Conservation (phyloP, 805 yeast genomes). For the Komagataella pastoris region DNA sequence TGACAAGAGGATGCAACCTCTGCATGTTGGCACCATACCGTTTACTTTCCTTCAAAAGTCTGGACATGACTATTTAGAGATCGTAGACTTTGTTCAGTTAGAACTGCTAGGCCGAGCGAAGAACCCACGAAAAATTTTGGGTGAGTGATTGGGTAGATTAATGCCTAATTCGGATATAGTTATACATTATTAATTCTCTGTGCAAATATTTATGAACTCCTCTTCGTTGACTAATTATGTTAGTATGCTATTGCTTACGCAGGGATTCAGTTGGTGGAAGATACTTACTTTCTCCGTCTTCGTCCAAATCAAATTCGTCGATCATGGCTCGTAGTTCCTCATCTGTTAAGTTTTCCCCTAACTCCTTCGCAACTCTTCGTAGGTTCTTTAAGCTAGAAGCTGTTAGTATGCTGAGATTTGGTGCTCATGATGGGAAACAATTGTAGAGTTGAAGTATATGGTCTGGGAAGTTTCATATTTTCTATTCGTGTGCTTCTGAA, state of each 20-base stretch:
- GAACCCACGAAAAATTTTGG: not conserved
- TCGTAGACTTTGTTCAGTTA: not conserved
- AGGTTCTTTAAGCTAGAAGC: slow-evolving; percentile 47
- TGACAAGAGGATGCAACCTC: not conserved
- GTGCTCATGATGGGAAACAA: not conserved
- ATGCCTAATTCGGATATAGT: not conserved
- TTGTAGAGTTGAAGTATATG: not conserved
- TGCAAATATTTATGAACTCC: slow-evolving; percentile 81
- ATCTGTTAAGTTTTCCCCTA: slow-evolving; percentile 86
- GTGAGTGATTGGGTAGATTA: not conserved
- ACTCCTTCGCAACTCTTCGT: slow-evolving; percentile 79
- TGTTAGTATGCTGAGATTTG: slow-evolving; percentile 1
- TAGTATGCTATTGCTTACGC: slow-evolving; percentile 11
- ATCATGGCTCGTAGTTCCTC: slow-evolving; percentile 95
- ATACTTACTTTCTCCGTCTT: slow-evolving; percentile 75
- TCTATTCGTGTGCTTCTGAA: not conserved
- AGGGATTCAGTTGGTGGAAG: not conserved
- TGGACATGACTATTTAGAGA: not conserved
- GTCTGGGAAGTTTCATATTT: not conserved
- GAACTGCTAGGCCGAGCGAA: not conserved
- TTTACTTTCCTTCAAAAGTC: not conserved
- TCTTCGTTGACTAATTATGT: slow-evolving; percentile 51
- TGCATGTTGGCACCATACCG: slow-evolving; percentile 1
- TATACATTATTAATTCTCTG: slow-evolving; percentile 33
- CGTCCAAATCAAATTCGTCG: slow-evolving; percentile 92